Evolutionary conservation across 139 green algal genomes (phyloP).

Genomic region (Picochlorum sp.): DNA sequence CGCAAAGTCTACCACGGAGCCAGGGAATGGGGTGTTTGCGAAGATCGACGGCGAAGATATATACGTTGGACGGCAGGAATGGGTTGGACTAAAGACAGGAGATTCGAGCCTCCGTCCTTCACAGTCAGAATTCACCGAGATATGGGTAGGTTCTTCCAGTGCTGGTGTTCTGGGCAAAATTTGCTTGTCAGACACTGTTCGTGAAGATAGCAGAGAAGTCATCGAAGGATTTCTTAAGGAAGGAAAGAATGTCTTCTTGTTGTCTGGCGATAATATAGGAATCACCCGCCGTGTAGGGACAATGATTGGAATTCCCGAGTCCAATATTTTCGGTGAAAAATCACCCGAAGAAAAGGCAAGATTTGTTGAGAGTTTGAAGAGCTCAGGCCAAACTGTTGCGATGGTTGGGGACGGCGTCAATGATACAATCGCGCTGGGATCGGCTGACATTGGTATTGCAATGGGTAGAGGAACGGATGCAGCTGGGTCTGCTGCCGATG

Average conservation of each 20-base stretch:
- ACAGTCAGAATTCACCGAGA: slow-evolving; percentile 3
- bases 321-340: slow-evolving; percentile 28
- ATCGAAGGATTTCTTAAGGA: slow-evolving; percentile 46
- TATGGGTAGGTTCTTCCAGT: slow-evolving; percentile 41
- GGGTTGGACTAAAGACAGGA: slow-evolving; percentile 43
- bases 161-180: slow-evolving; percentile 55
- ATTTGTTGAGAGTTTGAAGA: slow-evolving; percentile 30
- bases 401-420: slow-evolving; percentile 98
- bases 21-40: slow-evolving; percentile 48
- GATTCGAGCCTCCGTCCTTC: background rate
- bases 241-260: slow-evolving; percentile 58
- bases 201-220: slow-evolving; percentile 46
- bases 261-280: slow-evolving; percentile 66
- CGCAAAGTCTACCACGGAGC: slow-evolving; percentile 35
- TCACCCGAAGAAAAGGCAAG: slow-evolving; percentile 46
- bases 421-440: slow-evolving; percentile 82
- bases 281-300: slow-evolving; percentile 45
- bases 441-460: slow-evolving; percentile 72
- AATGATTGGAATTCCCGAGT: slow-evolving; percentile 34
- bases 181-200: slow-evolving; percentile 53
- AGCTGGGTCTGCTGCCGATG: slow-evolving; percentile 66
- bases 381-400: slow-evolving; percentile 50
- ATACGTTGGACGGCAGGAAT: slow-evolving; percentile 58
- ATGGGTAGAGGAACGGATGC: slow-evolving; percentile 60
- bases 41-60: slow-evolving; percentile 44